Conservation (phyloP, 176 grass and related monocot species). For the Luzula sylvatica region DNA sequence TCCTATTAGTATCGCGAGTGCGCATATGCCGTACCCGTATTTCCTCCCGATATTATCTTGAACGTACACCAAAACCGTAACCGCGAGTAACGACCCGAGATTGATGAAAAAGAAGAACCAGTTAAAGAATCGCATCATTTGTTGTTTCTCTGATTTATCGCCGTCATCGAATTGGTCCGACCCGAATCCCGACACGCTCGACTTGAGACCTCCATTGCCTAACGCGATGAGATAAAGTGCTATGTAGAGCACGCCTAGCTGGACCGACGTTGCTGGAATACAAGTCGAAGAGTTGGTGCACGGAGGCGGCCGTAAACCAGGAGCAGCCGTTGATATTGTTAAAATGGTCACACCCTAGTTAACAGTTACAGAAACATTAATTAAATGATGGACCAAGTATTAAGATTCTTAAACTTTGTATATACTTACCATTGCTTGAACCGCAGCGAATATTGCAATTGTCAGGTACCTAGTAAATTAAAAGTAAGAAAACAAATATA, state of each 20-base stretch:
- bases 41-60: constrained; percentile 70
- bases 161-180: constrained; percentile 94
- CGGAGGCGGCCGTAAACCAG: constrained; percentile 40
- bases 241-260: constrained; percentile 74
- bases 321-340: constrained; percentile 62
- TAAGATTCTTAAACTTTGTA: neutral
- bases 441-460: constrained; percentile 71
- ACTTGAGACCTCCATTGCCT: constrained; percentile 85
- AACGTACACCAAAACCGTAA: constrained; percentile 84
- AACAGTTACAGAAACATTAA: neutral
- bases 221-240: constrained; percentile 86
- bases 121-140: constrained; percentile 86
- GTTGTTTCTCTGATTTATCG: constrained; percentile 40
- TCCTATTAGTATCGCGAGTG: constrained; percentile 42
- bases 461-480: constrained; percentile 53
- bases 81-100: constrained; percentile 78
- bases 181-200: constrained; percentile 85
- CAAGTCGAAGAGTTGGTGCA: constrained; percentile 36
- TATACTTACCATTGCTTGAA: constrained; percentile 53
- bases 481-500: neutral
- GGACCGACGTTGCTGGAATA: constrained; percentile 33
- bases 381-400: neutral
- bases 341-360: constrained; percentile 65
- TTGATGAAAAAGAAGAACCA: constrained; percentile 99
- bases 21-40: constrained; percentile 64